These are phyloP conservation scores for Lizonia empirigonia DNA, from an alignment of 2,329 filamentous ascomycete genomes.

Conservation along the genomic window DNA sequence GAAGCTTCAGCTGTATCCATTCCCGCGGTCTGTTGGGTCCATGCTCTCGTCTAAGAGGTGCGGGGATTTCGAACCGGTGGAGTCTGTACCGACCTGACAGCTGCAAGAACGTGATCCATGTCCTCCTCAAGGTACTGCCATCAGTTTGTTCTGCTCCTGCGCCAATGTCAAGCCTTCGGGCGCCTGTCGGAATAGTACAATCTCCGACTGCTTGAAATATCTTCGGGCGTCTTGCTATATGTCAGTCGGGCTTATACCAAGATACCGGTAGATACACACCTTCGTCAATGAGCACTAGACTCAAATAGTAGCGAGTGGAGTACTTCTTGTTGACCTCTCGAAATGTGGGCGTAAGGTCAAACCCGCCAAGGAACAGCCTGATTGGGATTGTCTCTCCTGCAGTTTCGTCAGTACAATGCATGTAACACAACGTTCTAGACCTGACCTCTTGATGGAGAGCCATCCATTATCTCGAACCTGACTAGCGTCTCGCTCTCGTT, in stretches of 20 bases:
- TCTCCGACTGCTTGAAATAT: conserved; percentile 99
- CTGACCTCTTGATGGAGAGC: conserved; percentile 91
- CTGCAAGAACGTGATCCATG: neutral
- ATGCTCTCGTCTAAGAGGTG: neutral
- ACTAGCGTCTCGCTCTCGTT: conserved; percentile 99
- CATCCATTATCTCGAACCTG: conserved; percentile 99
- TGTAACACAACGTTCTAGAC: neutral
- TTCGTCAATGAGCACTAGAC: conserved; percentile 93
- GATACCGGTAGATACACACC: conserved; percentile 55
- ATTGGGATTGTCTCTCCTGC: conserved; percentile 90
- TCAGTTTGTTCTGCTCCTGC: conserved; percentile 54
- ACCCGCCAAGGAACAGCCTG: conserved; percentile 92
- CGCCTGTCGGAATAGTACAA: conserved; percentile 87
- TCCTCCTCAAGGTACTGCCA: conserved; percentile 43
- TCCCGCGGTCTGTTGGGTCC: neutral
- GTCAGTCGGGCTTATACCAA: conserved; percentile 9
- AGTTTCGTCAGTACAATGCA: conserved; percentile 26
- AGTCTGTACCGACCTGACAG: neutral
- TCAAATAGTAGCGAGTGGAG: conserved; percentile 96
- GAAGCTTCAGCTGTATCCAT: conserved; percentile 2
- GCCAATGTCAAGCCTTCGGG: conserved; percentile 57
- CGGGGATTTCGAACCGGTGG: neutral
- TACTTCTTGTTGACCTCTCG: conserved; percentile 99
- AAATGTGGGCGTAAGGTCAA: conserved; percentile 97
- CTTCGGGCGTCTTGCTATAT: conserved; percentile 77